phyloP scores from a whole-genome alignment of 306 rosid genomes.

The Fragaria vesca region DNA sequence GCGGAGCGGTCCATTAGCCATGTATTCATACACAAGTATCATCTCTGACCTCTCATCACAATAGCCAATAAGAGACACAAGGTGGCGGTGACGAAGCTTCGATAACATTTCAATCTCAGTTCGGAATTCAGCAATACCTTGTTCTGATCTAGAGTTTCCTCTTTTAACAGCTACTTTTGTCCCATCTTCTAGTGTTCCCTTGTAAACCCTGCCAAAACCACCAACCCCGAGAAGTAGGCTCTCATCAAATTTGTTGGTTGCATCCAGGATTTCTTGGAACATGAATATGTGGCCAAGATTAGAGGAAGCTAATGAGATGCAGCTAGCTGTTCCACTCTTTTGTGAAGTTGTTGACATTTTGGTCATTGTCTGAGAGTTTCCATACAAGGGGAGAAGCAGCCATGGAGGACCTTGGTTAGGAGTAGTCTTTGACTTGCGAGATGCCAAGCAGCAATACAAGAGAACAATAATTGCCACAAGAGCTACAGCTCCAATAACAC shows the following conservation, averaged over 20 bases:
- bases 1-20: conserved; percentile 97
- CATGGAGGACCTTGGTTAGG: conserved; percentile 64
- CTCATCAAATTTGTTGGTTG: conserved; percentile 89
- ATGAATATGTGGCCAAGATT: conserved; percentile 74
- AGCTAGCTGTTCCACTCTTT: conserved; percentile 89
- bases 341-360: conserved; percentile 78
- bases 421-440: conserved; percentile 45
- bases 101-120: conserved; percentile 97
- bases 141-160: conserved; percentile 92
- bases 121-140: conserved; percentile 91
- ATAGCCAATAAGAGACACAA: conserved; percentile 93
- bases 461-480: conserved; percentile 49
- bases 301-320: conserved; percentile 74
- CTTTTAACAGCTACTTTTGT: conserved; percentile 83
- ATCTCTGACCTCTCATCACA: conserved; percentile 95
- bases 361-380: conserved; percentile 87
- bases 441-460: conserved; percentile 48
- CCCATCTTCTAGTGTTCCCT: conserved; percentile 91
- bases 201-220: conserved; percentile 89
- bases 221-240: conserved; percentile 86
- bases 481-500: conserved; percentile 43
- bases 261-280: conserved; percentile 84
- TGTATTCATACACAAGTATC: conserved; percentile 93
- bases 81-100: conserved; percentile 95
- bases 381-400: conserved; percentile 81